These are phyloP conservation scores for Hypoxylon sp. DNA, from an alignment of 2,329 filamentous ascomycete genomes.

Conservation along the genomic window DNA sequence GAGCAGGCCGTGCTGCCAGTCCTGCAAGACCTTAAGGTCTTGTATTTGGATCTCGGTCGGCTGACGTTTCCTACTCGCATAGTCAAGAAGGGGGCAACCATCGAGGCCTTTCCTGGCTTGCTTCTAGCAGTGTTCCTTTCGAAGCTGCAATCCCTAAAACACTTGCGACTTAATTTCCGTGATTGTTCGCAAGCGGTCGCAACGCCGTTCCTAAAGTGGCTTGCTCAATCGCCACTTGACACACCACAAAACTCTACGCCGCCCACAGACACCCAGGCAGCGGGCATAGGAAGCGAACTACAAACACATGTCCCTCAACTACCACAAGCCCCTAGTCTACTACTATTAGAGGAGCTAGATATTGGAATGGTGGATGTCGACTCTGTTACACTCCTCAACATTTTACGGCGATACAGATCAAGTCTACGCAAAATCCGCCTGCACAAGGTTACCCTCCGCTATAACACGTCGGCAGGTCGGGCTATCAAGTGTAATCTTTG, in stretches of 20 bases:
- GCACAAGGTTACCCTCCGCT: conserved; percentile 55
- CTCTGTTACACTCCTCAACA: conserved; percentile 47
- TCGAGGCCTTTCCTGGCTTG: conserved; percentile 17
- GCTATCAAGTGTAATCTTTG: conserved; percentile 54
- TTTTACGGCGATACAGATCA: conserved; percentile 58
- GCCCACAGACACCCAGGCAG: not conserved
- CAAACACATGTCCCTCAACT: conserved; percentile 21
- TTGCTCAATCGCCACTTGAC: conserved; percentile 43
- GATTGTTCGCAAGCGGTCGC: conserved; percentile 19
- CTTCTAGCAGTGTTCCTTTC: conserved; percentile 55
- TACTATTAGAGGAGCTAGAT: conserved; percentile 56
- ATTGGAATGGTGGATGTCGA: conserved; percentile 56
- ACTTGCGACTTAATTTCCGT: conserved; percentile 66
- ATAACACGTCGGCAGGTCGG: not conserved
- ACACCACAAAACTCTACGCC: not conserved
- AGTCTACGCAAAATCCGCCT: conserved; percentile 60
- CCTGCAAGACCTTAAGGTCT: conserved; percentile 58
- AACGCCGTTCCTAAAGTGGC: conserved; percentile 55
- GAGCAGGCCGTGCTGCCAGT: conserved; percentile 55
- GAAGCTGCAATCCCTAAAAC: conserved; percentile 57
- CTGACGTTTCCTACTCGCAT: conserved; percentile 15
- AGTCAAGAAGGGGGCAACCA: not conserved
- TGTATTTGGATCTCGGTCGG: conserved; percentile 56
- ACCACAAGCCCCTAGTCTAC: conserved; percentile 48
- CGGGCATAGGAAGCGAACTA: not conserved